phyloP scores from a whole-genome alignment of 148 eudicot species.

The Vaccinium macrocarpon region DNA sequence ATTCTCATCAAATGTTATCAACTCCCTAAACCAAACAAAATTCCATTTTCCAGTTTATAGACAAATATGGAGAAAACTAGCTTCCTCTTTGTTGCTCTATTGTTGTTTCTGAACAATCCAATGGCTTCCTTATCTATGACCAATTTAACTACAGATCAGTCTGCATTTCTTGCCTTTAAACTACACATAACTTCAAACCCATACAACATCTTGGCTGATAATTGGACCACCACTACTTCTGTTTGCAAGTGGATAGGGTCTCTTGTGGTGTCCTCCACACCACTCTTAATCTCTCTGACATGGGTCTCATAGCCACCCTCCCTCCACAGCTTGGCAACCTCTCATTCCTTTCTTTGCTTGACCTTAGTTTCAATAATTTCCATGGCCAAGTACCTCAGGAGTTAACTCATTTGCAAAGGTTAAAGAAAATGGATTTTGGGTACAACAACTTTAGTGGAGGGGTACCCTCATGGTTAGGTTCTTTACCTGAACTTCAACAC shows the following conservation, averaged over 20 bases:
- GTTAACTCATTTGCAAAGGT: not conserved
- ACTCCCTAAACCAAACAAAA: not conserved
- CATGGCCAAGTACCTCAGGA: slow-evolving; percentile 5
- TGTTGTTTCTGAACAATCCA: not conserved
- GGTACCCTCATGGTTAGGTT: not conserved
- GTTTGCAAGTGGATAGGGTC: slow-evolving; percentile 4
- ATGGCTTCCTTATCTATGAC: not conserved
- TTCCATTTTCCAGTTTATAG: not conserved
- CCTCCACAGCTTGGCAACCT: slow-evolving; percentile 7
- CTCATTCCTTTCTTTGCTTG: not conserved
- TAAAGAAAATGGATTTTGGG: not conserved
- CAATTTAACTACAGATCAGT: not conserved
- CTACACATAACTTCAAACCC: not conserved
- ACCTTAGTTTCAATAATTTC: not conserved
- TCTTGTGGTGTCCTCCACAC: not conserved
- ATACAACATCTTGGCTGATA: not conserved
- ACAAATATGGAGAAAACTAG: slow-evolving; percentile 7
- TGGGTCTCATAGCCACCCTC: not conserved
- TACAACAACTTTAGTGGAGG: slow-evolving; percentile 3
- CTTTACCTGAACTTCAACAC: not conserved
- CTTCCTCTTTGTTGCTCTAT: not conserved
- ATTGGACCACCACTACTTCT: not conserved
- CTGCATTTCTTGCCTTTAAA: not conserved
- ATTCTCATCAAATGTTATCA: too few relatives aligned
- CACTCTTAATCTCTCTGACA: not conserved